Percentiles rank a stretch among this genome's conserved stretches.
phyloP scores from a whole-genome alignment of 306 rosid species.

The Lathyrus oleraceus region DNA sequence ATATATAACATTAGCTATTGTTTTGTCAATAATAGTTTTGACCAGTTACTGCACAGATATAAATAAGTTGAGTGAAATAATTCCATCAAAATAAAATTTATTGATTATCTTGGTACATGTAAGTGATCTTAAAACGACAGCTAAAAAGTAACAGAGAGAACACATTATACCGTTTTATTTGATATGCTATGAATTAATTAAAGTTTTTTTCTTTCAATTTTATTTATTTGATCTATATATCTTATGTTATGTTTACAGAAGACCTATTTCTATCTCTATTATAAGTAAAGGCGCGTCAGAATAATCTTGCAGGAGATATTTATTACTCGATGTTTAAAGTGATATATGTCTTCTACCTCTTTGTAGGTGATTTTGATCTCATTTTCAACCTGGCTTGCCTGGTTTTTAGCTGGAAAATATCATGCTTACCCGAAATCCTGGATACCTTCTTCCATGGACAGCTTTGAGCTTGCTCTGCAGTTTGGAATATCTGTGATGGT shows the following conservation, averaged over 20 bases:
- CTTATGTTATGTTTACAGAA: background rate
- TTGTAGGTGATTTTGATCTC: conserved; percentile 73
- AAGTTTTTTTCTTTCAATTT: background rate
- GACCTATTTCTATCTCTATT: no score
- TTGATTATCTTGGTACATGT: no score
- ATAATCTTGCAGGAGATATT: background rate
- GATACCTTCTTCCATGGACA: conserved; percentile 83
- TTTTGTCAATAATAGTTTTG: background rate
- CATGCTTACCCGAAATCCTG: conserved; percentile 71
- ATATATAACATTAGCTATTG: background rate
- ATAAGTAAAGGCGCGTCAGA: background rate
- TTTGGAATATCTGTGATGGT: conserved; percentile 96
- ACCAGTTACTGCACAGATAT: no score
- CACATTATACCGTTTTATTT: no score
- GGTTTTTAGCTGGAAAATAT: conserved; percentile 76
- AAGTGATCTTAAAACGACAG: no score
- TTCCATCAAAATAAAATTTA: no score
- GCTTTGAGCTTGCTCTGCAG: conserved; percentile 90
- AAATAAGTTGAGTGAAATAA: no score
- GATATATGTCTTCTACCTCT: background rate
- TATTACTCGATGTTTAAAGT: conserved; percentile 15
- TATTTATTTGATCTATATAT: background rate
- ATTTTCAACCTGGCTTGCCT: conserved; percentile 72
- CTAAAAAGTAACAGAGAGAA: no score
- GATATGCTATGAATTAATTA: background rate